Base-by-base conservation (phyloP, 2,329 filamentous ascomycete species). In the Teratosphaeria epicoccoides region DNA sequence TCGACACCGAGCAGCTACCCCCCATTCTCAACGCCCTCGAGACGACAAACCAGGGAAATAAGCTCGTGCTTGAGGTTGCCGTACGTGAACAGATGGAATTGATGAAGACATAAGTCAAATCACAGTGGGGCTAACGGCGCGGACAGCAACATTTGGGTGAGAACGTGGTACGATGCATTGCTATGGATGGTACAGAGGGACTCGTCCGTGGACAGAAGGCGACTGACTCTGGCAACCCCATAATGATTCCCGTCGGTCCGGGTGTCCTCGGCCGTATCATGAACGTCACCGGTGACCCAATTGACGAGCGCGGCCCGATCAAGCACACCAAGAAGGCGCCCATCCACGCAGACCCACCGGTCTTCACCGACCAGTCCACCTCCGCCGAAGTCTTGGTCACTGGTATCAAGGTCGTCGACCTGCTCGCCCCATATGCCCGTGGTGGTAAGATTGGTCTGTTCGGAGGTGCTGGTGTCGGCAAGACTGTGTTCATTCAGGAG, bases 391-490 rank as follows among this genome's bases (percentile, higher is more conserved):
- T 98, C 75, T 84, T 98, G 66, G 87, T 94, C 68, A 98, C 93
- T 65, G 93, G 93, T 85, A 98, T 98, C 84, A 98, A 98, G 87
- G 93, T 98, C 75, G 93, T 98, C 78, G 93, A 98, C 75, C 83
- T 98, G 64, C 84, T 98, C 70, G 93, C 93, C 68, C 93, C 93
- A 69, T 98, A 98, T 77, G 93, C 93, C 73, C 93, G 93, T 94
- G 93, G 93, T 88, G 93, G 93, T 84, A 98, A 98, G 87, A 98
- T 98, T 83, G 93, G 93, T 88, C 89, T 98, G 66, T 98, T 98
- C 80, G 93, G 93, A 79, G 93, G 93, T 91, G 93, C 93, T 69
- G 93, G 93, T 94, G 93, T 98, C 82, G 93, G 93, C 77, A 98
- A 98, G 87, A 98, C 93, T 74, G 93, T 98, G 73, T 98, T 97